A percentile compares a stretch with the other conserved stretches of the same genome.
Conservation (phyloP, 2,329 filamentous ascomycete species). For the Fusarium papillatum region DNA sequence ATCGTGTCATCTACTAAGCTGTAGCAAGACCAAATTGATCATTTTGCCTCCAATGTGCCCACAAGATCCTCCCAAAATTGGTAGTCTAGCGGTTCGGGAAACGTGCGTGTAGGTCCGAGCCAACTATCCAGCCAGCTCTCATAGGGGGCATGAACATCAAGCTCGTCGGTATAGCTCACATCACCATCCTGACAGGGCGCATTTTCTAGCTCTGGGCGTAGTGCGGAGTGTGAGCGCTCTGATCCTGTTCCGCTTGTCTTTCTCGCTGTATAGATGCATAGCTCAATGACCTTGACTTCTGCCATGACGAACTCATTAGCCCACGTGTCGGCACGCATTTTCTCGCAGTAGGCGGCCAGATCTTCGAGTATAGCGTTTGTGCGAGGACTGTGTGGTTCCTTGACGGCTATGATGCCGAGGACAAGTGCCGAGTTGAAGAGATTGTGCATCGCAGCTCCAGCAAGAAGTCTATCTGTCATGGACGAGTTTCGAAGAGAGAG, state of each 20-base stretch:
- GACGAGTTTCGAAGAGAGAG: not conserved
- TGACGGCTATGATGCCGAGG: not conserved
- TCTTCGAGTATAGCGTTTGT: not conserved
- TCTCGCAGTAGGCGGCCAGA: not conserved
- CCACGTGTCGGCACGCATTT: not conserved
- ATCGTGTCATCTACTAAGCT: not conserved
- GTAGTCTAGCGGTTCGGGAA: not conserved
- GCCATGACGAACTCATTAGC: not conserved
- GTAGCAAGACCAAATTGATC: not conserved
- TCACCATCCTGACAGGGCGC: not conserved
- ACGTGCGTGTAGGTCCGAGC: not conserved
- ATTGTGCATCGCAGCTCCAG: not conserved
- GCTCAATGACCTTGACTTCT: not conserved
- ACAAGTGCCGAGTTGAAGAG: not conserved
- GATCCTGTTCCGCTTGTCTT: not conserved
- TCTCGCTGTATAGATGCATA: not conserved
- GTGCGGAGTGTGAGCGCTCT: not conserved
- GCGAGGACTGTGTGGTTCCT: not conserved
- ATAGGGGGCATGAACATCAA: not conserved
- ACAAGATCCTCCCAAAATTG: constrained; percentile 1
- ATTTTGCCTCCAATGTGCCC: not conserved
- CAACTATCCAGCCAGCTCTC: not conserved
- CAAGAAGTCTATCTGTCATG: not conserved
- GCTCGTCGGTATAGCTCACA: not conserved
- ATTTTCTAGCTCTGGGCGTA: not conserved